Percentiles rank a stretch among this genome's conserved stretches.
Evolutionary conservation across 139 green algal genomes (phyloP).

Genomic region (Chlorella sp.): DNA sequence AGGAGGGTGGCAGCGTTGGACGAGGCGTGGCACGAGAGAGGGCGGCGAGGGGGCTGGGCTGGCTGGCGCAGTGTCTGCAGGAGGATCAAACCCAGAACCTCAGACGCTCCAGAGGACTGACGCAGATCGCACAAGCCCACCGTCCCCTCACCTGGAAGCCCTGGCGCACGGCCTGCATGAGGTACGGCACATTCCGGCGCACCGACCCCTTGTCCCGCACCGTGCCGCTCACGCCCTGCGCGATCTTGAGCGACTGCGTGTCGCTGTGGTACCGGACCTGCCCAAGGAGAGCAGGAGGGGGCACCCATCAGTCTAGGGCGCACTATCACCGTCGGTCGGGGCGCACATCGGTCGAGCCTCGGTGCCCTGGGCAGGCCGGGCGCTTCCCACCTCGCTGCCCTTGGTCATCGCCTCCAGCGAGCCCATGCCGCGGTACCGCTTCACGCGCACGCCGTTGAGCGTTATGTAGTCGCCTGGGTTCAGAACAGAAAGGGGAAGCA

Average conservation of each 20-base stretch:
- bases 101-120: no score
- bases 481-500: not conserved
- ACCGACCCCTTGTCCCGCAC: slow-evolving; percentile 95
- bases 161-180: slow-evolving; percentile 90
- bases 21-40: not conserved
- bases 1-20: not conserved
- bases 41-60: no score
- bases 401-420: slow-evolving; percentile 97
- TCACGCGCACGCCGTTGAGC: slow-evolving; percentile 81
- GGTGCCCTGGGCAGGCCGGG: no score
- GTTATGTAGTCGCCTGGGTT: slow-evolving; percentile 75
- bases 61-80: no score
- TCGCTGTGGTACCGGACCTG: slow-evolving; percentile 87
- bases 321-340: no score
- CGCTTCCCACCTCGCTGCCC: slow-evolving; percentile 75
- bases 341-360: no score
- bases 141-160: slow-evolving; percentile 78
- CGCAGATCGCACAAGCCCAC: not conserved
- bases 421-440: slow-evolving; percentile 97
- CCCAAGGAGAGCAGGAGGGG: no score
- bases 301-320: no score
- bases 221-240: slow-evolving; percentile 93
- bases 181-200: slow-evolving; percentile 73
- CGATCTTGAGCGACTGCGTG: slow-evolving; percentile 93
- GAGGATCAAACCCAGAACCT: no score